Base-by-base conservation (phyloP, 495 filamentous ascomycete species). In the Penicillium herquei region DNA sequence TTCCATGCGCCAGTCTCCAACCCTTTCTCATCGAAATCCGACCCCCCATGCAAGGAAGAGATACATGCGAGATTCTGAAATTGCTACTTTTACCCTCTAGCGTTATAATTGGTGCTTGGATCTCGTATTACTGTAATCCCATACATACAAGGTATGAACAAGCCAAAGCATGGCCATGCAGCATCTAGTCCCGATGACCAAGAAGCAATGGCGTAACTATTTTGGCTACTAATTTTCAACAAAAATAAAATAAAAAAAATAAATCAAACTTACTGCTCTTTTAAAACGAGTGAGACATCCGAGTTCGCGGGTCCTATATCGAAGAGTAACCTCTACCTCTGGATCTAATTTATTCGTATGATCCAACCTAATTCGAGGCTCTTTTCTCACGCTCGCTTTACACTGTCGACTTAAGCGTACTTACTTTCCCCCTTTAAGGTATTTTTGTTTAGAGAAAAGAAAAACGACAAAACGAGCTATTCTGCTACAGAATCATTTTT, bases 21-120 rank as follows among this genome's bases (percentile, higher is more conserved):
- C 53, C 54, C 55, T 56, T 59, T 47, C 40, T 40, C 55, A 59
- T 68, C 60, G 63, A 62, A 57, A 66, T 64, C 55, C 51, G 59
- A 65, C 60, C 51, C 51, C 17, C 39, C 1, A 68, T 66, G 65
- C 65, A 68, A 68, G 65, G 65, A 66, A 66, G 58, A 59, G 58
- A 59, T 62, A 64, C 62, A 54, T 61, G 58, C 49, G 46, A 47
- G 32, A 59, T 63, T 52, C 52, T 56, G 62, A 62, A 64, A 49
- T 57, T 16, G 26, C 32, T 34, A 26, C 43, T 54, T 41, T 16
- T 39, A n/a, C 33, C 33, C 49, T 42, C 34, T 37, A 26, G 44
- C 43, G 33, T 40, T 54, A 43, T 46, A 32, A 62, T 62, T 64
- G 61, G 48, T 26, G 37, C 18, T 26, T 40, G 34, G 26, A 16